A percentile compares a stretch with the other conserved stretches of the same genome.
These are phyloP conservation scores for Thelephora ganbajun DNA, from an alignment of 768 basidiomycete species.

Conservation along the genomic window DNA sequence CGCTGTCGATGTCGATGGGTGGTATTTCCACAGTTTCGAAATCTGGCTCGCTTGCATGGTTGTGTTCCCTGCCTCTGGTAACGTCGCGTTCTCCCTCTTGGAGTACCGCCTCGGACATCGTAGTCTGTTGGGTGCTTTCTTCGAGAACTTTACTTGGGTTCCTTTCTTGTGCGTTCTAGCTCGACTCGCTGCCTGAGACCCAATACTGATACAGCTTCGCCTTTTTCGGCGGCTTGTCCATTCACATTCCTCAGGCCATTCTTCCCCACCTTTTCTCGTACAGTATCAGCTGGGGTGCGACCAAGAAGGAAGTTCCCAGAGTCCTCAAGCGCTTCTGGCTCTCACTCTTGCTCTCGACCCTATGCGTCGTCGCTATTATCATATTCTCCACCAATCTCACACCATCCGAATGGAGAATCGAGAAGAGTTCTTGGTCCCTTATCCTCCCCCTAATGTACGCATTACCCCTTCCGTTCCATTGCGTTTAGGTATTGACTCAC, in stretches of 20 bases:
- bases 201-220: slow-evolving; percentile 22
- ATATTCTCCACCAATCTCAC: slow-evolving; percentile 41
- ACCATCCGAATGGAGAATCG: slow-evolving; percentile 51
- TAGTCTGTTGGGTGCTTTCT: slow-evolving; percentile 30
- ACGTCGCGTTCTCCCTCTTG: slow-evolving; percentile 50
- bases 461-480: slow-evolving; percentile 2
- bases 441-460: slow-evolving; percentile 61
- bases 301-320: slow-evolving; percentile 72
- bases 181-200: neutral
- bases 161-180: slow-evolving; percentile 50
- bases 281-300: slow-evolving; percentile 44
- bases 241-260: slow-evolving; percentile 39
- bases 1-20: slow-evolving; percentile 48
- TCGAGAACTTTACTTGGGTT: slow-evolving; percentile 52
- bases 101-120: slow-evolving; percentile 55
- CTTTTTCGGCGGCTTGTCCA: slow-evolving; percentile 43
- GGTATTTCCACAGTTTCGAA: slow-evolving; percentile 59
- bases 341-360: slow-evolving; percentile 40
- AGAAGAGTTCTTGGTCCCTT: slow-evolving; percentile 54
- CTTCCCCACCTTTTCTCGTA: slow-evolving; percentile 44
- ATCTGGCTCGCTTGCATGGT: slow-evolving; percentile 64
- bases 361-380: slow-evolving; percentile 37
- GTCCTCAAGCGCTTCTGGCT: slow-evolving; percentile 72
- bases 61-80: slow-evolving; percentile 56
- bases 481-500: neutral